Evolutionary conservation across 2,329 filamentous ascomycete genomes (phyloP).

Genomic region (Calonectria honghensis): DNA sequence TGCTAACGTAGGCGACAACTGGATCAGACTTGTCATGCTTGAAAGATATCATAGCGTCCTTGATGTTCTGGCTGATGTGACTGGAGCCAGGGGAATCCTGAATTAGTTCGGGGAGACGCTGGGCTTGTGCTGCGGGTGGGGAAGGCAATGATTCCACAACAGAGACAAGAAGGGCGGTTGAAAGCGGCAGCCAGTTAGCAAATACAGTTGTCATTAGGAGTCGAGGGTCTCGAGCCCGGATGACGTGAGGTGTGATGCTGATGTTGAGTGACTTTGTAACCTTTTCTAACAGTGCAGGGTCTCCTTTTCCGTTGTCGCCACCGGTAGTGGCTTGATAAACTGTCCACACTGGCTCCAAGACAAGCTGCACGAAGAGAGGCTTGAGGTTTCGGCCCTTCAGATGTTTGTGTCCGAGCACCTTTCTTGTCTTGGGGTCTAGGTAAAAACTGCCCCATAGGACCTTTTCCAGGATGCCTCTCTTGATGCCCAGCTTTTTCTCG

Average conservation of each 20-base stretch:
- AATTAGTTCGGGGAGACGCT: slow-evolving; percentile 86
- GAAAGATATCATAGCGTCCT: slow-evolving; percentile 89
- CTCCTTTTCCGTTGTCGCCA: slow-evolving; percentile 87
- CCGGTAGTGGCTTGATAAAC: slow-evolving; percentile 94
- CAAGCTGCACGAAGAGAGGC: slow-evolving; percentile 97
- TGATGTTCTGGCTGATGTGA: slow-evolving; percentile 80
- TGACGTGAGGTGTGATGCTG: slow-evolving; percentile 87
- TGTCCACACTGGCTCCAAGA: slow-evolving; percentile 96
- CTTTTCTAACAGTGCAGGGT: slow-evolving; percentile 89
- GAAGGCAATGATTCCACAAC: slow-evolving; percentile 95
- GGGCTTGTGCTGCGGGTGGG: slow-evolving; percentile 85
- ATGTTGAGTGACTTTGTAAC: slow-evolving; percentile 94
- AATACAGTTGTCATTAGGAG: slow-evolving; percentile 92
- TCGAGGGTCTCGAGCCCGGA: slow-evolving; percentile 88
- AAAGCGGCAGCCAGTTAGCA: slow-evolving; percentile 91
- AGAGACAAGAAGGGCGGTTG: slow-evolving; percentile 93
- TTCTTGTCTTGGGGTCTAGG: slow-evolving; percentile 96
- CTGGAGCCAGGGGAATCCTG: slow-evolving; percentile 85
- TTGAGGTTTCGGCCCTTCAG: slow-evolving; percentile 93
- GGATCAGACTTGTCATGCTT: slow-evolving; percentile 82
- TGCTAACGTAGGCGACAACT: slow-evolving; percentile 95
- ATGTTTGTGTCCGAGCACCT: slow-evolving; percentile 92
- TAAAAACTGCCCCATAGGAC: slow-evolving; percentile 98
- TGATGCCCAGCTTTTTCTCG: slow-evolving; percentile 97
- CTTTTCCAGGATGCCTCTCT: slow-evolving; percentile 89